Evolutionary conservation across 148 eudicot genomes (phyloP).

Genomic region (Beta vulgaris): DNA sequence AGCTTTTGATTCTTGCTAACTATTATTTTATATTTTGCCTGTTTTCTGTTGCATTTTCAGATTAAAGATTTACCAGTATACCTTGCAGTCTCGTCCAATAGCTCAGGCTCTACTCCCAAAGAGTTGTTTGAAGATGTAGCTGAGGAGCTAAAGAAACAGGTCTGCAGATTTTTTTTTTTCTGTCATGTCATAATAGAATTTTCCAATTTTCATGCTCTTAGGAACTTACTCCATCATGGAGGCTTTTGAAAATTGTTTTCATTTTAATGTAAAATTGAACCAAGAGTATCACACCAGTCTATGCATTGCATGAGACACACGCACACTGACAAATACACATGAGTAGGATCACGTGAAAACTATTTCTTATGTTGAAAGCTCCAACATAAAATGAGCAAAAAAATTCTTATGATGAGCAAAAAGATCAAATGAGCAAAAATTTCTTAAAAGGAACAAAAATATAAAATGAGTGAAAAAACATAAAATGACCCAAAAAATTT

Average conservation of each 20-base stretch:
- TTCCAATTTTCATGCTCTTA: background rate
- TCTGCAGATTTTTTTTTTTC: conserved; percentile 8
- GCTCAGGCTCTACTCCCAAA: conserved; percentile 80
- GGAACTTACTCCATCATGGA: background rate
- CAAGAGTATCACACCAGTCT: background rate
- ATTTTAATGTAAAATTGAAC: background rate
- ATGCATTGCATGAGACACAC: background rate
- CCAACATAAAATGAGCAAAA: too few species aligned
- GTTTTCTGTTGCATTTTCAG: conserved; percentile 39
- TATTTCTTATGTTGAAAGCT: too few species aligned
- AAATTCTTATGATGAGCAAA: too few species aligned
- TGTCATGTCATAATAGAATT: background rate
- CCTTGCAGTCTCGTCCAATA: conserved; percentile 83
- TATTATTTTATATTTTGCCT: background rate
- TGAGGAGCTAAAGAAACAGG: conserved; percentile 93
- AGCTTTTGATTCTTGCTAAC: background rate
- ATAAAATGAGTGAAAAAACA: too few species aligned
- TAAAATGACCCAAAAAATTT: too few species aligned
- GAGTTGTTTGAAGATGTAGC: conserved; percentile 89
- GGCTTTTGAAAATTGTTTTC: background rate
- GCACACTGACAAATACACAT: too few species aligned
- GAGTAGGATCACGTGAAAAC: too few species aligned
- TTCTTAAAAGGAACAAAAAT: too few species aligned
- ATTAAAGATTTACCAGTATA: conserved; percentile 80
- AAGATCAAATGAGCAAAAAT: too few species aligned